Conservation (phyloP, 2,329 filamentous ascomycete genomes). For the Hymenoscyphus occultus region DNA sequence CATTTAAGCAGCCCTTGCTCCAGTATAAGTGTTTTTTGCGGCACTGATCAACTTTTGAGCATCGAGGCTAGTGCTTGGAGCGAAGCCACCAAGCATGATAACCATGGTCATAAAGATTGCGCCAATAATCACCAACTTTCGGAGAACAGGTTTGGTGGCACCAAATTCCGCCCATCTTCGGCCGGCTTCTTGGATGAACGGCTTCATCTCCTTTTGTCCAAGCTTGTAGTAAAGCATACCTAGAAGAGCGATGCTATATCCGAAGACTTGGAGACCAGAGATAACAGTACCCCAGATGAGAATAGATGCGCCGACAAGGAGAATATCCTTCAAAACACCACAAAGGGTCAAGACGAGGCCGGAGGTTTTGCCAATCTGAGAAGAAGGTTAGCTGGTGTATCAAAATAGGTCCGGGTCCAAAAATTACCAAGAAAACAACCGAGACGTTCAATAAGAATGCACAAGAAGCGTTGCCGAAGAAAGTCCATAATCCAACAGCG, state of each 20-base stretch:
- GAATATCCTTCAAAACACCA: constrained; percentile 83
- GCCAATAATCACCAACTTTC: constrained; percentile 72
- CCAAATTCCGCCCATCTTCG: constrained; percentile 88
- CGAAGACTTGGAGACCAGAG: constrained; percentile 73
- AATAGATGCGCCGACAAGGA: constrained; percentile 77
- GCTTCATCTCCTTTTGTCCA: constrained; percentile 77
- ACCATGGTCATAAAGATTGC: constrained; percentile 63
- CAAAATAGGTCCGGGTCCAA: neutral
- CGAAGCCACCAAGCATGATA: constrained; percentile 65
- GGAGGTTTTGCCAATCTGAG: constrained; percentile 81
- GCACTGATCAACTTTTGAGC: constrained; percentile 38
- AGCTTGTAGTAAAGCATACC: constrained; percentile 88
- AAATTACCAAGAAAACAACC: constrained; percentile 77
- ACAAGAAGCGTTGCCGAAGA: constrained; percentile 72
- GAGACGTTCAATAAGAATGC: constrained; percentile 83
- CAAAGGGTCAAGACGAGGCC: constrained; percentile 83
- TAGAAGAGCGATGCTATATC: constrained; percentile 74
- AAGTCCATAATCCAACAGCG: constrained; percentile 68
- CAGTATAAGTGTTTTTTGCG: constrained; percentile 31
- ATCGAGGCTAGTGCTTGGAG: constrained; percentile 57
- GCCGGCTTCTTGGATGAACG: constrained; percentile 67
- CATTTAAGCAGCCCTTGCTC: neutral
- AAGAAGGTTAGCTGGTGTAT: constrained; percentile 12
- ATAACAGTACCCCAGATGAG: constrained; percentile 77
- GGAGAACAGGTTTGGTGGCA: constrained; percentile 68